Base-by-base conservation (phyloP, 1,284 basidiomycete genomes). In the Ustilago vetiveriae region DNA sequence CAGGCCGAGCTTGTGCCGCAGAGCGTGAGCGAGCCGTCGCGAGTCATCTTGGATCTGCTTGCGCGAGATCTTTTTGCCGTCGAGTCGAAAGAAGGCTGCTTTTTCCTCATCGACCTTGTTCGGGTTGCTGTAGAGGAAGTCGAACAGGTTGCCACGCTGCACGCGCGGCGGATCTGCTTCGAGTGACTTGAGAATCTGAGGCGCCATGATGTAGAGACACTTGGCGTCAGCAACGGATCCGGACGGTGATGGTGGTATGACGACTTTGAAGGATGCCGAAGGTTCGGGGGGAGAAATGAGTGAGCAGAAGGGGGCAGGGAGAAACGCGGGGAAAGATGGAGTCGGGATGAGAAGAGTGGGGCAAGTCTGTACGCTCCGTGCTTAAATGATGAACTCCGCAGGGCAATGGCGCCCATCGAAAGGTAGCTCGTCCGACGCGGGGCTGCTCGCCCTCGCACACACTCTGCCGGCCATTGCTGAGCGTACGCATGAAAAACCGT, bases 21-120 rank as follows among this genome's bases (percentile, higher is more conserved):
- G 37, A 17, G 70, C 65, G 17, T 70, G 41, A 3, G 79, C 76
- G 9, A 78, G 56, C 40, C 62, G 40, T 24, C 62, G 57, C 5
- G 74, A 49, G 29, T 72, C 60, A 11, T 63, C 33, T n/a, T 67
- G 51, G 17, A 79, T 51, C 22, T 74, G 51, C 39, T 52, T 67
- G 48, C 79, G 76, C 39, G 71, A 56, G 33, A 68, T 32, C 26
- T 24, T 45, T 27, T 78, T 73, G 36, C 78, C 77, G 23, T 80
- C 78, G 11, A 71, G 59, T 16, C 74, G 74, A 42, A 73, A 52
- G 40, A 54, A 76, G 30, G 65, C 67, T 6, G 58, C 10, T 30
- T 65, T 70, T 44, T 40, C 45, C n/a, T 57, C 57, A 42, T 67
- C 49, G 23, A 76, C 64, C 32, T 70, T 68, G 49, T 70, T 60